Evolutionary conservation across 208 protist species (phyloP), one percentile per base, ranked within the genome.

Genomic region (Trypanosoma caninum): DNA sequence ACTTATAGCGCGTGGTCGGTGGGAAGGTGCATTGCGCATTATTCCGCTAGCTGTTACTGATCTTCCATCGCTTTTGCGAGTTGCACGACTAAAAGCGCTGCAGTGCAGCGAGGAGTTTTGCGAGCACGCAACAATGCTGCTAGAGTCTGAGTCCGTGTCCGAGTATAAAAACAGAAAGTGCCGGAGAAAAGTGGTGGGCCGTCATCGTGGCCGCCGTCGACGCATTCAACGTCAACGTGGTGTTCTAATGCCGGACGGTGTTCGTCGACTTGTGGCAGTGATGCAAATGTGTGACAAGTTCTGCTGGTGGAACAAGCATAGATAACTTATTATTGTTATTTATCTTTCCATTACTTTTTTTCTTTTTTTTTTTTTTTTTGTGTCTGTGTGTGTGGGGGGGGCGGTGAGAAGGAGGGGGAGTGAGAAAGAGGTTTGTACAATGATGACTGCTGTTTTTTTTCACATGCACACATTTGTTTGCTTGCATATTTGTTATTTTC

Each of bases 1-100:
- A 33, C 59, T 77, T 30, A 23, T 51, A 18, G 64, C 72, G 2
- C 59, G 52, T n/a, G 65, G 59, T 8, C 53, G 58, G 11, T 70
- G 59, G 56, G 41, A 54, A 20, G 25, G 23, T 22, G 65, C 72
- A 8, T 34, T 77, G 40, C 47, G 51, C 16, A 44, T 70, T 11
- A 28, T 76, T 0, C 72, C 72, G 20, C 33, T 44, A 0, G 59
- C 28, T 6, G 30, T 47, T 14, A 34, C 40, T 20, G 1, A 47
- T 13, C 30, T 70, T 28, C 72, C 54, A 10, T 38, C 59, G 2
- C 54, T 69, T 7, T 27, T 72, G 0, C 48, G 59, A 22, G 13
- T 47, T 2, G 72, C 57, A 31, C 64, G 47, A 18, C 60, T 63
- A 11, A 63, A 59, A 13, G 47, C 57, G 41, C 30, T 64, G 25